Evolutionary conservation across 495 filamentous ascomycete genomes (phyloP), one percentile per base, ranked within the genome.

Genomic region (Aspergillus ostianus): DNA sequence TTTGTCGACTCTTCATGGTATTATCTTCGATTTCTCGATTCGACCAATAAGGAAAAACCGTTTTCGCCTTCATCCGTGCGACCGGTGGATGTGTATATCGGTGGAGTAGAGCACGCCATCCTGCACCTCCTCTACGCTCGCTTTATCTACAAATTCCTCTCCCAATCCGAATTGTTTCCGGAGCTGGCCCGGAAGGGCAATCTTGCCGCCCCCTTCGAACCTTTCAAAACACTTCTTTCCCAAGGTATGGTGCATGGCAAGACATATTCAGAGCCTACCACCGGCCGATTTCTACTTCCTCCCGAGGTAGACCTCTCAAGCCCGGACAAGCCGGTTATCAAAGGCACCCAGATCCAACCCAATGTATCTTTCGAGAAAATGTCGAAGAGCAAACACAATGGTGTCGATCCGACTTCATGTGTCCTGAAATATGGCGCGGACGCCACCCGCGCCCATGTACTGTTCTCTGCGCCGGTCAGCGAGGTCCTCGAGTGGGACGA

Each of bases 1-100:
- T 96, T 96, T 70, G 90, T 96, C 44, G 92, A 96, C 71, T 93
- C 90, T 0, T 93, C 90, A 48, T 96, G 92, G 92, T 96, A 96
- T 69, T 95, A 84, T 63, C 84, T 93, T 77, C 84, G 91, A 0
- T 96, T 90, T 66, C 69, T 87, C 44, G 89, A 93, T 61, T 70
- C 88, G 1, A 73, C 85, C 3, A 92, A 93, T 64, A 67, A 77
- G 44, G 68, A 80, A 13, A 68, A 68, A 13, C 89, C 84, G 0
- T 86, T 95, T 62, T 84, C 82, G 0, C 70, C 85, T 45, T 72
- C 80, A 10, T 69, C 75, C 12, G 87, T 82, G 17, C 79, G 83
- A 30, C 91, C 92, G 0, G 91, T 96, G 2, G 90, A 96, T 67
- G 63, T 93, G 30, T 96, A 96, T 65, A 82, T 96, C 58, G 92